Conservation (phyloP, 78 protist species). For the Isochrysis galbana region DNA sequence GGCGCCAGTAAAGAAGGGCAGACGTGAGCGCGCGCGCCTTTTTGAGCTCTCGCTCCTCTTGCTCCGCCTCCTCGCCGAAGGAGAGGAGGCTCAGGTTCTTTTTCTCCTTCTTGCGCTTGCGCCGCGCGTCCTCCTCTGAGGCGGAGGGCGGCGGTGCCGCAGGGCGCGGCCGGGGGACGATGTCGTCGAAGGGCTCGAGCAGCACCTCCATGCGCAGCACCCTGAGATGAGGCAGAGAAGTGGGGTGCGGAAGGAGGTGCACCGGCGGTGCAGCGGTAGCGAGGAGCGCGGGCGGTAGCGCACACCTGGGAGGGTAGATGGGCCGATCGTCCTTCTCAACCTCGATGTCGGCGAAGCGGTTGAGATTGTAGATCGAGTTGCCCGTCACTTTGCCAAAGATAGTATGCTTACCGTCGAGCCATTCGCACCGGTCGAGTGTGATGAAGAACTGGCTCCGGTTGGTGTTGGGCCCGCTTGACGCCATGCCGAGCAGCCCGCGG, state of each 20-base stretch:
- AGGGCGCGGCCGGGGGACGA: conserved; percentile 60
- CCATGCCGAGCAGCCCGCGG: conserved; percentile 74
- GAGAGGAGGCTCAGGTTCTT: conserved; percentile 45
- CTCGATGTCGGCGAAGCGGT: conserved; percentile 69
- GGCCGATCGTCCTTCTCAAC: conserved; percentile 82
- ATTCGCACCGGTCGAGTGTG: conserved; percentile 58
- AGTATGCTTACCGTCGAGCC: conserved; percentile 68
- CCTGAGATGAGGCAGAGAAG: too few relatives aligned
- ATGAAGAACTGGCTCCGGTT: conserved; percentile 90
- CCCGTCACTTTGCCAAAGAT: conserved; percentile 74
- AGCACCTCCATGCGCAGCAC: conserved; percentile 63
- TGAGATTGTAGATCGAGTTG: conserved; percentile 79
- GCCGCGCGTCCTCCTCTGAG: not conserved
- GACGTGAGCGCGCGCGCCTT: too few relatives aligned
- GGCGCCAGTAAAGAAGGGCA: too few relatives aligned
- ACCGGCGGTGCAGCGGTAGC: too few relatives aligned
- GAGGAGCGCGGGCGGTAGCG: too few relatives aligned
- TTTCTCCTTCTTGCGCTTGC: not conserved
- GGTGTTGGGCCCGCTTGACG: conserved; percentile 48
- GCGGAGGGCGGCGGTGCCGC: too few relatives aligned
- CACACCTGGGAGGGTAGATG: conserved; percentile 68
- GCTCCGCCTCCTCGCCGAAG: conserved; percentile 62
- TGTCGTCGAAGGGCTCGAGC: conserved; percentile 87
- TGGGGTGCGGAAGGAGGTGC: too few relatives aligned
- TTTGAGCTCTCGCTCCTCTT: too few relatives aligned